Evolutionary conservation across 768 basidiomycete species (phyloP).

Genomic region (Lentinus tigrinus): DNA sequence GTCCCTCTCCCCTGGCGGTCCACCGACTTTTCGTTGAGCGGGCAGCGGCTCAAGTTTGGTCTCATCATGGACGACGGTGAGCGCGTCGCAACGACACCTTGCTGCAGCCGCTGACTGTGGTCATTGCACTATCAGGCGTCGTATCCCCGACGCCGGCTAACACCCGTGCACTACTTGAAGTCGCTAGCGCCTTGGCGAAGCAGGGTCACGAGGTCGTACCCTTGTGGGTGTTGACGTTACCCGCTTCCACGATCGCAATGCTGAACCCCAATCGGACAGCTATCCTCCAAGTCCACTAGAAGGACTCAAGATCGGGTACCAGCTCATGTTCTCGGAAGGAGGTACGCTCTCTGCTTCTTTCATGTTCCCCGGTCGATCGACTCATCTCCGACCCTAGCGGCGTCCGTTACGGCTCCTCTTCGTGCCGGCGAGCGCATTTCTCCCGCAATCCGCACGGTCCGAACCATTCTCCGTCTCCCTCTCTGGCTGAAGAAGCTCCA

Average conservation of each 20-base stretch:
- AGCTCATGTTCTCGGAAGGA: conserved; percentile 29
- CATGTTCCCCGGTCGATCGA: neutral
- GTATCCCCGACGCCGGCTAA: conserved; percentile 41
- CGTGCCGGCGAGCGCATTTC: conserved; percentile 23
- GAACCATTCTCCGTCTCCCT: conserved; percentile 23
- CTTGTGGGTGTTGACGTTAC: conserved; percentile 29
- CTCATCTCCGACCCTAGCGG: conserved; percentile 6
- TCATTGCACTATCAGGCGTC: conserved; percentile 30
- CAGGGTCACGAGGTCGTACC: conserved; percentile 41
- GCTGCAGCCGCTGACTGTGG: neutral
- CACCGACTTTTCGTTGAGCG: conserved; percentile 27
- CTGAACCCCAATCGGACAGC: neutral
- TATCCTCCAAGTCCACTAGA: conserved; percentile 28
- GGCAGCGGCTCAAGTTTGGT: conserved; percentile 39
- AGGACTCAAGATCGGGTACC: conserved; percentile 28
- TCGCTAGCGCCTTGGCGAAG: conserved; percentile 32
- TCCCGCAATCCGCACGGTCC: conserved; percentile 16
- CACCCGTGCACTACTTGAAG: conserved; percentile 36
- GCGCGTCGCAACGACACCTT: conserved; percentile 2
- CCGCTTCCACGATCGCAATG: neutral
- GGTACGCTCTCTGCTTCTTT: conserved; percentile 13
- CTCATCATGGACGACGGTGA: conserved; percentile 43
- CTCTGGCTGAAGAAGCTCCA: conserved; percentile 24
- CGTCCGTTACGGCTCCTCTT: conserved; percentile 13
- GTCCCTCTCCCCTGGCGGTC: conserved; percentile 43